Evolutionary conservation across 768 basidiomycete species (phyloP).

Genomic region (Phlebiopsis flavidoalba): DNA sequence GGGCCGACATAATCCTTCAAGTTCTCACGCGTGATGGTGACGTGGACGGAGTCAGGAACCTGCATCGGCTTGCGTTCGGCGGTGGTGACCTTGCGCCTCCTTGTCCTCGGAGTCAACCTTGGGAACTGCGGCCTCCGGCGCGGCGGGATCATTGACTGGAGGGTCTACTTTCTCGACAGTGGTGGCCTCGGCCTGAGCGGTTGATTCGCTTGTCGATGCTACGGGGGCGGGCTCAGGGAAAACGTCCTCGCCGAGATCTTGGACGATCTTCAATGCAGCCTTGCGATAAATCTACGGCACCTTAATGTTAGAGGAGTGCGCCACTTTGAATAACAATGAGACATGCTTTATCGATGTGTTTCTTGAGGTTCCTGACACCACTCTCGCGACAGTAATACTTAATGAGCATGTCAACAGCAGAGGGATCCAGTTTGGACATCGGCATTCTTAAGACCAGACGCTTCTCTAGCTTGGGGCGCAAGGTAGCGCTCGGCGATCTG

Average conservation of each 20-base stretch:
- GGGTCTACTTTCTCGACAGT: conserved; percentile 53
- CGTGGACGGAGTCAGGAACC: conserved; percentile 73
- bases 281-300: conserved; percentile 84
- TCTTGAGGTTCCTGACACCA: conserved; percentile 95
- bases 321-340: neutral
- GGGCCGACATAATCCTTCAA: conserved; percentile 97
- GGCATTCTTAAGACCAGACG: conserved; percentile 79
- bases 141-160: conserved; percentile 32
- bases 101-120: conserved; percentile 23
- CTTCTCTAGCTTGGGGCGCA: conserved; percentile 89
- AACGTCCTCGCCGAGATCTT: conserved; percentile 82
- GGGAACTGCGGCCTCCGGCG: conserved; percentile 20
- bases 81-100: conserved; percentile 66
- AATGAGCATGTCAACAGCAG: conserved; percentile 83
- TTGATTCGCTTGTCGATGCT: conserved; percentile 11
- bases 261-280: conserved; percentile 86
- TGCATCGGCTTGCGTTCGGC: conserved; percentile 72
- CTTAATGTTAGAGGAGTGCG: neutral
- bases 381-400: conserved; percentile 97
- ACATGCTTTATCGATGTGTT: conserved; percentile 93
- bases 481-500: conserved; percentile 86
- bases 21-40: conserved; percentile 81
- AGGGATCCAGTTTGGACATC: conserved; percentile 75
- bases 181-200: conserved; percentile 14
- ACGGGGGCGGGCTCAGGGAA: conserved; percentile 61